Evolutionary conservation across 2,329 filamentous ascomycete genomes (phyloP), one percentile per base, ranked within the genome.

Genomic region (Pseudopithomyces chartarum): DNA sequence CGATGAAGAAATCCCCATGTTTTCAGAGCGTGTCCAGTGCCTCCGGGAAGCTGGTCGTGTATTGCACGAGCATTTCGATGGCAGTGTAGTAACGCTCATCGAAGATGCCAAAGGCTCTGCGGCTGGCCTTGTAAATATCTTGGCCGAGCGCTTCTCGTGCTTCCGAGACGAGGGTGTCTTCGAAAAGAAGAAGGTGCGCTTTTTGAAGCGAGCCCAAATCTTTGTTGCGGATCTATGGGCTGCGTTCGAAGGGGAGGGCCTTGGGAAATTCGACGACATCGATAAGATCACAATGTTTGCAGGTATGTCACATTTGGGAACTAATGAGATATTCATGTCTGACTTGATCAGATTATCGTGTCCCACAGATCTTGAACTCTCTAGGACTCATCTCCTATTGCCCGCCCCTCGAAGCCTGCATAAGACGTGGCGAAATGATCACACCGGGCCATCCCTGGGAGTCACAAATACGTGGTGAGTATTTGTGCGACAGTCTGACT

Each of bases 261-360:
- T 88, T 68, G 96, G 95, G 32, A 81, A 84, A 26, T 99, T 99
- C 75, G 73, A 86, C 55, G 95, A 99, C 72, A 97, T 99, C 66
- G 90, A 95, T 78, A 92, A 92, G 73, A 90, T 99, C 68, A 99
- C 95, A 58, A 98, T 98, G 89, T 99, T 99, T 80, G 93, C 95
- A 70, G 84, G 83, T 84, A 75, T 42, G 64, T 52, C 43, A 36
- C 19, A 26, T 15, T 10, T 1, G 15, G 36, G 6, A 17, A 13
- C 12, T 36, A 38, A 13, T 15, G 10, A 15, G 12, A 23, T 19
- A 23, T 26, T 23, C 44, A 11, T 29, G 19, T 17, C 22, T 54
- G 6, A 43, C 22, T 17, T 13, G 15, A 23, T 26, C 53, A 84
- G 95, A 99, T 79, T 99, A 99, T 73, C 90, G 95, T 42, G 89